phyloP scores from a whole-genome alignment of 78 protist species.

The Chrysochromulina tobinii region DNA sequence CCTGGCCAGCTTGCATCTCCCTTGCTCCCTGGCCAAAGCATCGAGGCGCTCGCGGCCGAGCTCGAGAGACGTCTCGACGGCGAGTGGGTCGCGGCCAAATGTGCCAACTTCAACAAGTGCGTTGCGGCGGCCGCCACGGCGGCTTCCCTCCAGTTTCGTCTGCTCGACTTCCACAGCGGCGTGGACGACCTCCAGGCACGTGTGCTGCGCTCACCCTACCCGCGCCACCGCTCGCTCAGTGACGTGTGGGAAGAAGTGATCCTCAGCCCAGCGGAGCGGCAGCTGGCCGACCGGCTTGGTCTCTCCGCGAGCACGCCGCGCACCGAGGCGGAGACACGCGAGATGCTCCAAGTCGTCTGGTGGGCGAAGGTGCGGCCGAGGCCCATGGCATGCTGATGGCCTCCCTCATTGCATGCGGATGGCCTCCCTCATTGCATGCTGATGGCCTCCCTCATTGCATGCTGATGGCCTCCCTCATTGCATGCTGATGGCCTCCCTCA shows the following conservation, averaged over 20 bases:
- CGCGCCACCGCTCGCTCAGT: neutral
- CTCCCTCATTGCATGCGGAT: too few relatives aligned
- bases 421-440: too few relatives aligned
- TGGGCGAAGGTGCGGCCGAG: neutral
- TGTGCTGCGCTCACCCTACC: constrained; percentile 17
- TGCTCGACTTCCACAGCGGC: constrained; percentile 17
- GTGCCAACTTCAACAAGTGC: too few relatives aligned
- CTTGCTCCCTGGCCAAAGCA: too few relatives aligned
- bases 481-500: too few relatives aligned
- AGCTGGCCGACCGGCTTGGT: neutral
- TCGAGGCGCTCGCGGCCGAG: too few relatives aligned
- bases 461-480: too few relatives aligned
- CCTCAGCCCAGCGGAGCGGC: neutral
- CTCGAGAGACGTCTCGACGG: too few relatives aligned
- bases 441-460: too few relatives aligned
- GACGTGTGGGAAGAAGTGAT: neutral
- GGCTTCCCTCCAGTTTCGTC: neutral
- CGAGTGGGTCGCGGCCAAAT: too few relatives aligned
- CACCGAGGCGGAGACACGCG: neutral
- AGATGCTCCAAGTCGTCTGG: neutral
- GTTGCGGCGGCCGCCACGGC: neutral
- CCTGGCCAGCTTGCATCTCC: too few relatives aligned
- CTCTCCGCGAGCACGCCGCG: neutral
- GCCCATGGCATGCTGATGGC: too few relatives aligned
- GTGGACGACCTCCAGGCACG: neutral